A percentile compares a stretch with the other conserved stretches of the same genome.
Evolutionary conservation across 2,329 filamentous ascomycete genomes (phyloP).

Genomic region (Alternaria brassicae): DNA sequence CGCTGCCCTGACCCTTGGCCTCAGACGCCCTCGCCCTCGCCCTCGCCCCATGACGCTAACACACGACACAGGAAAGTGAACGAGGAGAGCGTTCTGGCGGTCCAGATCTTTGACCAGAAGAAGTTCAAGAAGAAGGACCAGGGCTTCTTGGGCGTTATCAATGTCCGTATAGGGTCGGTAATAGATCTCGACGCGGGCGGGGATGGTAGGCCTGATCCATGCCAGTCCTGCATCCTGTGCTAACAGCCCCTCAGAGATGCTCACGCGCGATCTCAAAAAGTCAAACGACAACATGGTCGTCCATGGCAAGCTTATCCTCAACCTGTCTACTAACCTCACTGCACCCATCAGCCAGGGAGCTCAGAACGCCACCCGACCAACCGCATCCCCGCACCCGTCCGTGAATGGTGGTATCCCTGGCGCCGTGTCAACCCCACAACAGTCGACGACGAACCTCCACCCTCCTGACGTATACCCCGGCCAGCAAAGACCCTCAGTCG

Average conservation of each 20-base stretch:
- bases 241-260: conserved; percentile 73
- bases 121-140: conserved; percentile 99
- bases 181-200: conserved; percentile 88
- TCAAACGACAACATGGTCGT: conserved; percentile 98
- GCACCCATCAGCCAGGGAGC: conserved; percentile 68
- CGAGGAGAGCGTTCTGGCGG: conserved; percentile 94
- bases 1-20: conserved; percentile 42
- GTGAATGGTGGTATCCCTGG: conserved; percentile 46
- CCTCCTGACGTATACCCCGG: conserved; percentile 48
- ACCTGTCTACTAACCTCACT: conserved; percentile 88
- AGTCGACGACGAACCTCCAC: conserved; percentile 49
- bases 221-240: conserved; percentile 17
- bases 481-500: conserved; percentile 36
- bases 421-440: conserved; percentile 49
- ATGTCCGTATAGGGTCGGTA: conserved; percentile 92
- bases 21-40: background rate
- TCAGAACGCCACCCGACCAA: conserved; percentile 48
- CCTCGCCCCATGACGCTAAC: conserved; percentile 31
- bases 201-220: conserved; percentile 71
- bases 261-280: conserved; percentile 95
- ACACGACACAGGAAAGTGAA: conserved; percentile 74
- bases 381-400: conserved; percentile 47
- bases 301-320: conserved; percentile 96
- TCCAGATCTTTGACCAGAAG: conserved; percentile 99
- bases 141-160: conserved; percentile 96